These are phyloP conservation scores for Candida argentea DNA, from an alignment of 805 yeast species.

Conservation along the genomic window DNA sequence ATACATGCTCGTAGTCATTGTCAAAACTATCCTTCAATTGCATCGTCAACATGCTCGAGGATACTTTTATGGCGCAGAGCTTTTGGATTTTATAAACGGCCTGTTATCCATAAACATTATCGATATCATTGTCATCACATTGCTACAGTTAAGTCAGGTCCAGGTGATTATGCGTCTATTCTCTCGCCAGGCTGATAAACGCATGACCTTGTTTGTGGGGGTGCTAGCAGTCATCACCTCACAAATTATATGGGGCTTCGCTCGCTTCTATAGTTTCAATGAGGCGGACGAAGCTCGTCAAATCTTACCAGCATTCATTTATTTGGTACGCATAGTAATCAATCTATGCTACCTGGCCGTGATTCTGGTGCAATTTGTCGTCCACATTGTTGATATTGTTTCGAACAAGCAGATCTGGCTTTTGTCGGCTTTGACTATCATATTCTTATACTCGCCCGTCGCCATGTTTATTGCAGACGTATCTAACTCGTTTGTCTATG, in stretches of 20 bases:
- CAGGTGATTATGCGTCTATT: constrained; percentile 62
- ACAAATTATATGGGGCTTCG: constrained; percentile 61
- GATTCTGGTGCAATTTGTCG: constrained; percentile 43
- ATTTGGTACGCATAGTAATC: constrained; percentile 61
- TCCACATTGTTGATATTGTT: constrained; percentile 42
- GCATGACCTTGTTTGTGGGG: constrained; percentile 53
- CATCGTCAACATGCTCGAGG: constrained; percentile 38
- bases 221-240: constrained; percentile 39
- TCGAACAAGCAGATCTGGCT: constrained; percentile 39
- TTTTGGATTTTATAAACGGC: constrained; percentile 35
- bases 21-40: constrained; percentile 36
- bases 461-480: constrained; percentile 71
- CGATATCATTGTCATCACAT: constrained; percentile 46
- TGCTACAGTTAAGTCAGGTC: constrained; percentile 59
- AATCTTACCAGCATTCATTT: constrained; percentile 63
- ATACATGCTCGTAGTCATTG: constrained; percentile 42
- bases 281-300: constrained; percentile 38
- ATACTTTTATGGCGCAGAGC: constrained; percentile 30
- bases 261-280: constrained; percentile 36
- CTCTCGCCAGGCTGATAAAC: constrained; percentile 56
- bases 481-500: constrained; percentile 64
- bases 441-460: constrained; percentile 51
- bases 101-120: constrained; percentile 40
- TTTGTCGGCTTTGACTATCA: constrained; percentile 44
- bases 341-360: constrained; percentile 60